Evolutionary conservation across 2,329 filamentous ascomycete species (phyloP).

Genomic region (Cercospora sp.): DNA sequence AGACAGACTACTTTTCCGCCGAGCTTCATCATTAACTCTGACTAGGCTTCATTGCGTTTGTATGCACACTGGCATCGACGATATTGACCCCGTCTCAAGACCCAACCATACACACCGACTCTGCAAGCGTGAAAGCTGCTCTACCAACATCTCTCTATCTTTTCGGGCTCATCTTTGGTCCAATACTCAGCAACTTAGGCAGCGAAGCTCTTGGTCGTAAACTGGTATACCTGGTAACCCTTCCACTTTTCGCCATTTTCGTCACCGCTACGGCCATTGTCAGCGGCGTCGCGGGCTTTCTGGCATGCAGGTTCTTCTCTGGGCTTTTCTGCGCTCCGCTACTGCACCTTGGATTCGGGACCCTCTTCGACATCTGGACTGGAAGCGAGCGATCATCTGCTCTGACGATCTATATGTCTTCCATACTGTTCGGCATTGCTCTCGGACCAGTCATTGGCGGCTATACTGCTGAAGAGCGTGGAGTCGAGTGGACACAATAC

Average conservation of each 20-base stretch:
- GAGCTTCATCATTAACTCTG: background rate
- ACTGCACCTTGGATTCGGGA: constrained; percentile 42
- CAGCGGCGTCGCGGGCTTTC: constrained; percentile 67
- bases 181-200: constrained; percentile 63
- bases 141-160: constrained; percentile 60
- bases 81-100: constrained; percentile 18
- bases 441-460: constrained; percentile 46
- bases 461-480: constrained; percentile 40
- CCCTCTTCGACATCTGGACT: constrained; percentile 41
- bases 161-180: constrained; percentile 65
- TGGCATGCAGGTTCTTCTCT: constrained; percentile 62
- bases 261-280: constrained; percentile 45
- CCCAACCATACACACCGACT: constrained; percentile 48
- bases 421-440: constrained; percentile 41
- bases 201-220: constrained; percentile 69
- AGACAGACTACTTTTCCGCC: constrained; percentile 39
- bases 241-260: constrained; percentile 62
- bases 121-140: constrained; percentile 55
- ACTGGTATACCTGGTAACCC: constrained; percentile 66
- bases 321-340: constrained; percentile 37
- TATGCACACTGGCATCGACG: constrained; percentile 25
- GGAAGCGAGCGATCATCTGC: constrained; percentile 35
- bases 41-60: constrained; percentile 1
- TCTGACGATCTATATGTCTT: constrained; percentile 37
- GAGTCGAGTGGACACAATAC: constrained; percentile 45